phyloP scores from a whole-genome alignment of 176 grass and related monocot genomes.

The Oryza australiensis region DNA sequence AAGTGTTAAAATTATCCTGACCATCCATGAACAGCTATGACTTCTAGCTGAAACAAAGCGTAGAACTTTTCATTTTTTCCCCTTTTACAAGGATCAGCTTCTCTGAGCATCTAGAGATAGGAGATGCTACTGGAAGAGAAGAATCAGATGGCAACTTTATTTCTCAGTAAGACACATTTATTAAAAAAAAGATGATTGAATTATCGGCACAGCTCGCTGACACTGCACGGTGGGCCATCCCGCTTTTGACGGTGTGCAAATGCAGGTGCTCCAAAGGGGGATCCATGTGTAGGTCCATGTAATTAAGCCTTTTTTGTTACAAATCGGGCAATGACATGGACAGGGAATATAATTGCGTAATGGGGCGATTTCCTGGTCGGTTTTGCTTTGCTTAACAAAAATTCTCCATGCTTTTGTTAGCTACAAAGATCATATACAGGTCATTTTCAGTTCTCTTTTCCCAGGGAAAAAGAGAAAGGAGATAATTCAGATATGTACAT shows the following conservation, averaged over 20 bases:
- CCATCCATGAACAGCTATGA: not conserved
- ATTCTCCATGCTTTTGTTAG: not conserved
- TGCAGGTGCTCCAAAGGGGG: constrained; percentile 14
- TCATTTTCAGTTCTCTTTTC: not conserved
- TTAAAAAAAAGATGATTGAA: not conserved
- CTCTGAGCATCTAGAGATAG: not conserved
- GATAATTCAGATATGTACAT: not conserved
- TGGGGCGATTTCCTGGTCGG: not conserved
- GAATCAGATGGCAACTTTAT: constrained; percentile 12
- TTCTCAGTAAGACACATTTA: not conserved
- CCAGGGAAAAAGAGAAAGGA: not conserved
- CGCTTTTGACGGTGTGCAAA: not conserved
- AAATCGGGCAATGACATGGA: constrained; percentile 19
- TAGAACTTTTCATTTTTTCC: not conserved
- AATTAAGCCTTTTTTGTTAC: not conserved
- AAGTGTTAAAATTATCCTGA: not conserved
- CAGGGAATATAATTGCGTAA: not conserved
- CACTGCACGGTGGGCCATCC: constrained; percentile 21
- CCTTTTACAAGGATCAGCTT: constrained; percentile 9
- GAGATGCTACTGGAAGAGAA: constrained; percentile 24
- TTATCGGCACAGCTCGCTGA: not conserved
- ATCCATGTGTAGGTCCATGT: constrained; percentile 29
- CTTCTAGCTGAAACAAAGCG: not conserved
- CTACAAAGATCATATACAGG: not conserved
- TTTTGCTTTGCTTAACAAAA: not conserved